phyloP scores from a whole-genome alignment of 2,329 filamentous ascomycete genomes.

The Penicillium concentricum region DNA sequence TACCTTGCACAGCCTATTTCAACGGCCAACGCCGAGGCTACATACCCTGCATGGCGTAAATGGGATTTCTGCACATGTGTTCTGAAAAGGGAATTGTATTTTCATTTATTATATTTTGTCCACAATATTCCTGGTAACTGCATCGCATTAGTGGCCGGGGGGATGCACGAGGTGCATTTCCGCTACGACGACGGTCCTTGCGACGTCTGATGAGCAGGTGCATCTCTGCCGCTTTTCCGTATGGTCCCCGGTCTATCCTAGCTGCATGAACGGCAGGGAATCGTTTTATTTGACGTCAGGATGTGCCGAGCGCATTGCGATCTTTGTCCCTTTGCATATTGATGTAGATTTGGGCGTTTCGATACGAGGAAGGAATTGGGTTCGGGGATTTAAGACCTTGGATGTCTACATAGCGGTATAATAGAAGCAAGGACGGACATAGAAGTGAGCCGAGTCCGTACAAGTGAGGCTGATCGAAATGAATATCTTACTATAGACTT shows the following conservation, averaged over 20 bases:
- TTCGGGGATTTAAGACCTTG: neutral
- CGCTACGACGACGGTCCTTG: constrained; percentile 20
- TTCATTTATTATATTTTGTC: neutral
- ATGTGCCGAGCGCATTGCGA: constrained; percentile 6
- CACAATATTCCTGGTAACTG: constrained; percentile 14
- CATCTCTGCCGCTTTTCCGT: constrained; percentile 8
- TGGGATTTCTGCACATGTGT: constrained; percentile 12
- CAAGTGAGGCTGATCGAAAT: neutral
- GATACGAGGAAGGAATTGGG: neutral
- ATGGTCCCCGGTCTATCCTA: constrained; percentile 12
- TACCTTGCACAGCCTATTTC: constrained; percentile 5
- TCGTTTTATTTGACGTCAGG: constrained; percentile 20
- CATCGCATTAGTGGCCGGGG: constrained; percentile 36
- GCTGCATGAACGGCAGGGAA: constrained; percentile 20
- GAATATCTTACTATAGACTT: neutral
- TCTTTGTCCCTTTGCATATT: constrained; percentile 9
- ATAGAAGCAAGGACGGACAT: too few species aligned
- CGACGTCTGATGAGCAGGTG: constrained; percentile 6
- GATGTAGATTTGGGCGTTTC: neutral
- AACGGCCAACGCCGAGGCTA: constrained; percentile 8
- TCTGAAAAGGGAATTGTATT: constrained; percentile 19
- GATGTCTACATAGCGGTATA: neutral
- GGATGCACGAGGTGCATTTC: constrained; percentile 32
- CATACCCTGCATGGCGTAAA: constrained; percentile 11
- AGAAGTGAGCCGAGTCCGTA: too few species aligned